Base-by-base conservation (phyloP, 257 asterid species). In the Solanum verrucosum region DNA sequence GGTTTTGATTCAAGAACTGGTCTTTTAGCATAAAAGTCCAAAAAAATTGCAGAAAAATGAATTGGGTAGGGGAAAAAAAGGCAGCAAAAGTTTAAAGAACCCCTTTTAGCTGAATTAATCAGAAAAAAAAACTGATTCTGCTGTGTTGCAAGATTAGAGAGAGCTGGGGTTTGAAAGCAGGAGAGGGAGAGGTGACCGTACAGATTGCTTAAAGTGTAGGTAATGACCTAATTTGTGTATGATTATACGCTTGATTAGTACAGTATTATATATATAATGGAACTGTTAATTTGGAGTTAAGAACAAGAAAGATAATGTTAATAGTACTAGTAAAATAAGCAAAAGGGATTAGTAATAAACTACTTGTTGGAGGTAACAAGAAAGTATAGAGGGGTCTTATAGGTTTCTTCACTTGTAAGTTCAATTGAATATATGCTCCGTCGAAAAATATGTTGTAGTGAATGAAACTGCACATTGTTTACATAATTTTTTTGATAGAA, bases 121-220 rank as follows among this genome's bases (percentile, higher is more conserved):
- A 86, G 33, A 27, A 11, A 72, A 72, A 70, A 86, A 86, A 31
- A 42, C 23, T 25, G 34, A 29, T n/a, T 38, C 4, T 71, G 37
- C 63, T 35, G 73, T 38, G 46, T 42, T 29, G 23, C 2, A 59
- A 34, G 83, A 67, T 42, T 33, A 44, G 34, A 31, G 42, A 71
- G 3, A 49, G 84, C 59, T 46, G 68, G 85, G 46, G 16, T 20
- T 59, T 3, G 33, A 27, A 9, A 56, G 38, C 34, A 23, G 25
- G 88, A 86, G 75, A 73, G 60, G 52, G 49, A 31, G 74, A 67
- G 88, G 7, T 35, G 84, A 86, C 49, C 70, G 84, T 73, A 86
- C 21, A 73, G 84, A 37, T 86, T 73, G 84, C 88, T 49, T 86
- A 74, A 86, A 38, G 31, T 77, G 74, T 14, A 37, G 85, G 85